These are phyloP conservation scores for Fusarium sp. DNA, from an alignment of 2,329 filamentous ascomycete species.

Conservation along the genomic window DNA sequence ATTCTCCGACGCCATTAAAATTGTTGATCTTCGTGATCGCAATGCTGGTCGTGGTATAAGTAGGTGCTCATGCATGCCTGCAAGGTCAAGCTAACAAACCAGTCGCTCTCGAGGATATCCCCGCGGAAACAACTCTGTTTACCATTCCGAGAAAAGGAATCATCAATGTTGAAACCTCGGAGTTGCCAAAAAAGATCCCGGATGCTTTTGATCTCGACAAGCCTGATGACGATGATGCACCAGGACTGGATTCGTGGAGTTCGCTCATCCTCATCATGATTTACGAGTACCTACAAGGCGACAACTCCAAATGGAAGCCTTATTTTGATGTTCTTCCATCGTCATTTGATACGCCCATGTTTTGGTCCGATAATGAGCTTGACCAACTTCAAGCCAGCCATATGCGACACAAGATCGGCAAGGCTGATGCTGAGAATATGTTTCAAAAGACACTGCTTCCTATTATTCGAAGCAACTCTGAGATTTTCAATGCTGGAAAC, in stretches of 20 bases:
- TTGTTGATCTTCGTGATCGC: constrained; percentile 63
- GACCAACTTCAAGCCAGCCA: constrained; percentile 80
- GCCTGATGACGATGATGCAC: constrained; percentile 51
- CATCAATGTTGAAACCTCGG: constrained; percentile 79
- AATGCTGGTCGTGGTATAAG: constrained; percentile 68
- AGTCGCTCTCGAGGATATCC: constrained; percentile 79
- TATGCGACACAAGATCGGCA: constrained; percentile 81
- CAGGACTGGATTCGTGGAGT: constrained; percentile 65
- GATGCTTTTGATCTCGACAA: constrained; percentile 60
- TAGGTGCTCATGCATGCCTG: constrained; percentile 43
- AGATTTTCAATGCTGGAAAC: constrained; percentile 56
- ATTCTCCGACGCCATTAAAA: constrained; percentile 64
- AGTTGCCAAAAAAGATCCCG: constrained; percentile 69
- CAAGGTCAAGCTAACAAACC: constrained; percentile 54
- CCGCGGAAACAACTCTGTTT: constrained; percentile 82
- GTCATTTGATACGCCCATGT: constrained; percentile 88
- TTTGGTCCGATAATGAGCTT: constrained; percentile 81
- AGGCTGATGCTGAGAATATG: constrained; percentile 74
- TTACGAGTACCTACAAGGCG: constrained; percentile 74
- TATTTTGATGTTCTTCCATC: constrained; percentile 82
- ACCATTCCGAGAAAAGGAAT: constrained; percentile 79
- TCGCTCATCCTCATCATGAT: constrained; percentile 81
- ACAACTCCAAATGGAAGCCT: constrained; percentile 75
- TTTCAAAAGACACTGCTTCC: constrained; percentile 70
- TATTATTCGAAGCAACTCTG: constrained; percentile 58